Conservation (phyloP, 768 basidiomycete genomes). For the Hebeloma cylindrosporum region DNA sequence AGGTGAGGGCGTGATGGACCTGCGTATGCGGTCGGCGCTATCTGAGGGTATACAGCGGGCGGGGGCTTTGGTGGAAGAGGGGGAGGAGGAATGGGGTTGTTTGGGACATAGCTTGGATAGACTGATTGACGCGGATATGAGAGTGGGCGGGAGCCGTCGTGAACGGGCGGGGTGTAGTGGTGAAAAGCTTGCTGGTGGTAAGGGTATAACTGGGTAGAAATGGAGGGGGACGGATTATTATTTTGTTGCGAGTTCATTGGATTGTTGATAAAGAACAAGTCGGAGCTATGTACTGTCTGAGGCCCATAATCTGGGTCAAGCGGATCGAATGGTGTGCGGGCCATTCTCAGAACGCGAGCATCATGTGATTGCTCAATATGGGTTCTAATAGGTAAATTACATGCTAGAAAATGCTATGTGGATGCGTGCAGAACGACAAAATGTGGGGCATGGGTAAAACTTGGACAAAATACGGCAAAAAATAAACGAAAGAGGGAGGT, state of each 20-base stretch:
- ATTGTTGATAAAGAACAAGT: conserved; percentile 30
- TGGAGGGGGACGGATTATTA: conserved; percentile 7
- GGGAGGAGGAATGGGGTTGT: conserved; percentile 11
- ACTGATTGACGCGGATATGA: neutral
- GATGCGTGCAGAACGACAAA: conserved; percentile 31
- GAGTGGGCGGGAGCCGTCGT: conserved; percentile 25
- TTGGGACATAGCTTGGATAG: conserved; percentile 2
- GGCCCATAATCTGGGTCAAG: conserved; percentile 30
- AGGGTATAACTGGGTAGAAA: conserved; percentile 33
- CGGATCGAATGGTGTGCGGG: conserved; percentile 22
- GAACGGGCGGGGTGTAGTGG: conserved; percentile 27
- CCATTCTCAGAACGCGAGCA: no score
- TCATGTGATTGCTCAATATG: no score
- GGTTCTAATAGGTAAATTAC: conserved; percentile 35
- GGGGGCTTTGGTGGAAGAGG: conserved; percentile 23
- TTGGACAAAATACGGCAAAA: conserved; percentile 29
- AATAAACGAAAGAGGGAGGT: conserved; percentile 32
- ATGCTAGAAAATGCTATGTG: conserved; percentile 31
- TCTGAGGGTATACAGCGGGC: conserved; percentile 18
- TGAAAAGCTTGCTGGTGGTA: conserved; percentile 31
- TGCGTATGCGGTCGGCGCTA: conserved; percentile 19
- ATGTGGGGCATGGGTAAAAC: conserved; percentile 41
- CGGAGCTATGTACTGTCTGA: conserved; percentile 32
- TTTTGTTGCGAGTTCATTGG: conserved; percentile 4
- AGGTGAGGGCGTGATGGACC: neutral